phyloP scores from a whole-genome alignment of 2,329 filamentous ascomycete species.

The Colletotrichum tanaceti region DNA sequence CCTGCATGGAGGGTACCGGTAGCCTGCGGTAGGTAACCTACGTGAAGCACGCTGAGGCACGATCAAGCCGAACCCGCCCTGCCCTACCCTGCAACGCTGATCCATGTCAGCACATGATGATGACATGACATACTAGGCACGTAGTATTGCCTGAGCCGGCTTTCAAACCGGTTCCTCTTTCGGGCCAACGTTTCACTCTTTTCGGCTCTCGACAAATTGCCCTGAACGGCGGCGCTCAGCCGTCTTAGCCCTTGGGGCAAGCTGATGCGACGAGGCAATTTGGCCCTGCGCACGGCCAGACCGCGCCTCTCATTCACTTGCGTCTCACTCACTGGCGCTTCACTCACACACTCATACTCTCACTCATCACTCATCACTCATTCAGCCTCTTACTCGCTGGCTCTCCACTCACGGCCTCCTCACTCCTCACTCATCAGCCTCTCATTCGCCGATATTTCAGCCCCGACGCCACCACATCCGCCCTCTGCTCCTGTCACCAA shows the following conservation, averaged over 20 bases:
- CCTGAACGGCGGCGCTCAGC: neutral
- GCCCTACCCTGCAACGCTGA: slow-evolving; percentile 14
- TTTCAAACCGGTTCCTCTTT: slow-evolving; percentile 1
- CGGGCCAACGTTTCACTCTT: neutral
- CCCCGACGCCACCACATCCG: slow-evolving; percentile 8
- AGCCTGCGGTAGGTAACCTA: too few relatives aligned
- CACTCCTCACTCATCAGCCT: neutral
- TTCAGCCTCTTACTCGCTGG: too few relatives aligned
- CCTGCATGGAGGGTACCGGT: slow-evolving; percentile 26
- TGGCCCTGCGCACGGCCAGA: slow-evolving; percentile 3
- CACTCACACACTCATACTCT: too few relatives aligned
- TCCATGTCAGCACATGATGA: slow-evolving; percentile 22
- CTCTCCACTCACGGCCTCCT: too few relatives aligned
- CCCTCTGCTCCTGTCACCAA: slow-evolving; percentile 2
- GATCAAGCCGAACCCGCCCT: neutral
- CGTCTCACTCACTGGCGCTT: neutral
- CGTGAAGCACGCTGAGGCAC: slow-evolving; percentile 26
- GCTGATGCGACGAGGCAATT: neutral
- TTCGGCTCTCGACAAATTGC: neutral
- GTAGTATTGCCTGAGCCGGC: neutral
- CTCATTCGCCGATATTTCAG: neutral
- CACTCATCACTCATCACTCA: too few relatives aligned
- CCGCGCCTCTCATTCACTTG: too few relatives aligned
- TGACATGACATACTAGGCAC: too few relatives aligned
- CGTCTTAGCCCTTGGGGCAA: neutral